A percentile compares a stretch with the other conserved stretches of the same genome.
These are phyloP conservation scores for Kazachstania sp. DNA, from an alignment of 1,139 yeast genomes.

Conservation along the genomic window DNA sequence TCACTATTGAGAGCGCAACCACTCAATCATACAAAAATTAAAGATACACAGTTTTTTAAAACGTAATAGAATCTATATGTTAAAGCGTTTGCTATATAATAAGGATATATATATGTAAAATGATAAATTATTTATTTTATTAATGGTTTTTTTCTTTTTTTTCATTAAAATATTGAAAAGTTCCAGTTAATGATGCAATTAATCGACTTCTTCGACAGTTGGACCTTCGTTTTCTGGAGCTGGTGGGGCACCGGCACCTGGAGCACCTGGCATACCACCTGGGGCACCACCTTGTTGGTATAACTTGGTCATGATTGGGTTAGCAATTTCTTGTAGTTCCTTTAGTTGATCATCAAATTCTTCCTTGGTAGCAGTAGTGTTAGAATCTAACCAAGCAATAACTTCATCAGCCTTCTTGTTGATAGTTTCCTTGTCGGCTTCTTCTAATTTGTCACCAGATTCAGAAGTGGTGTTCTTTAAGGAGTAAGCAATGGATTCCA, in stretches of 20 bases:
- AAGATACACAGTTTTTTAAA: neutral
- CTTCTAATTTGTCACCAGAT: constrained; percentile 75
- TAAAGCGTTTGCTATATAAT: constrained; percentile 3
- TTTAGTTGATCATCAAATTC: constrained; percentile 84
- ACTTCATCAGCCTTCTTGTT: constrained; percentile 80
- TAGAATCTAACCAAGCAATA: constrained; percentile 79
- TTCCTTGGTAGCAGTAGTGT: constrained; percentile 80
- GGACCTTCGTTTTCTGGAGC: constrained; percentile 74
- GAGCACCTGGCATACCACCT: constrained; percentile 47
- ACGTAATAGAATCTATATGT: constrained; percentile 3
- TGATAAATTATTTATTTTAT: neutral
- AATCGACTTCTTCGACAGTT: constrained; percentile 92
- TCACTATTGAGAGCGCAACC: neutral
- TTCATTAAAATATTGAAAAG: neutral
- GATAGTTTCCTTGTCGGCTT: constrained; percentile 67
- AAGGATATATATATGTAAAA: constrained; percentile 2
- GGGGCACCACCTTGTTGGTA: constrained; percentile 71
- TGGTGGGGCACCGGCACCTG: constrained; percentile 52
- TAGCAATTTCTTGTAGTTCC: constrained; percentile 88
- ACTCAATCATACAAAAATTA: neutral
- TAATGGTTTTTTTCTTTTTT: neutral
- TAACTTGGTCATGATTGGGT: constrained; percentile 91
- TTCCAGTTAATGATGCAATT: constrained; percentile 26
- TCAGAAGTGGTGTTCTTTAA: constrained; percentile 77
- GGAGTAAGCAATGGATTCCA: constrained; percentile 87